These are phyloP conservation scores for Ashbya aceris DNA, from an alignment of 1,139 yeast genomes.

Conservation along the genomic window DNA sequence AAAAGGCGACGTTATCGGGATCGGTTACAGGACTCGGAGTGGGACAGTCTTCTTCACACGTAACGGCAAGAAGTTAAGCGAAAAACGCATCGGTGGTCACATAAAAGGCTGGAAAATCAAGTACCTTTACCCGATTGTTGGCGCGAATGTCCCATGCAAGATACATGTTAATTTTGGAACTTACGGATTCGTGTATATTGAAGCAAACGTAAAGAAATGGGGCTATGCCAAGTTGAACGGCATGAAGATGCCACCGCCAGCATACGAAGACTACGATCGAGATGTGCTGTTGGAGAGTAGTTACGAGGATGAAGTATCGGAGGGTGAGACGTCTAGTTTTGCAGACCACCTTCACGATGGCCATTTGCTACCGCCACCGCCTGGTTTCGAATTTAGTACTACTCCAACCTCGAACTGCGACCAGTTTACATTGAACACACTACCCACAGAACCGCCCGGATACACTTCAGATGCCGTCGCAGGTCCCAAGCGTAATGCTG, in stretches of 20 bases:
- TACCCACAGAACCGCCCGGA: constrained; percentile 32
- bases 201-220: constrained; percentile 83
- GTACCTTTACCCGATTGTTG: constrained; percentile 82
- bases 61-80: constrained; percentile 60
- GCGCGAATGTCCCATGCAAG: constrained; percentile 64
- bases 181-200: constrained; percentile 86
- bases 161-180: constrained; percentile 85
- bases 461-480: constrained; percentile 28
- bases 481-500: constrained; percentile 10
- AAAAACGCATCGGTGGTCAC: constrained; percentile 63
- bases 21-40: constrained; percentile 52
- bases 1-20: constrained; percentile 60
- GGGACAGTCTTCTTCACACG: constrained; percentile 62
- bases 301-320: constrained; percentile 30
- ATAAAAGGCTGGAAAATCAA: constrained; percentile 71
- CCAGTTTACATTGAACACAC: constrained; percentile 26
- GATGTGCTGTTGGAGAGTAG: constrained; percentile 33
- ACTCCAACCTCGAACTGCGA: constrained; percentile 22
- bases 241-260: constrained; percentile 61
- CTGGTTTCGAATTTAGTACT: constrained; percentile 29
- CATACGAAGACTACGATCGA: constrained; percentile 45
- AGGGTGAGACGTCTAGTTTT: constrained; percentile 22
- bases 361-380: constrained; percentile 29
- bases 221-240: constrained; percentile 78
- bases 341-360: constrained; percentile 19